These are phyloP conservation scores for Rutidosis leptorrhynchoides DNA, from an alignment of 129 eudicot genomes.

Conservation along the genomic window DNA sequence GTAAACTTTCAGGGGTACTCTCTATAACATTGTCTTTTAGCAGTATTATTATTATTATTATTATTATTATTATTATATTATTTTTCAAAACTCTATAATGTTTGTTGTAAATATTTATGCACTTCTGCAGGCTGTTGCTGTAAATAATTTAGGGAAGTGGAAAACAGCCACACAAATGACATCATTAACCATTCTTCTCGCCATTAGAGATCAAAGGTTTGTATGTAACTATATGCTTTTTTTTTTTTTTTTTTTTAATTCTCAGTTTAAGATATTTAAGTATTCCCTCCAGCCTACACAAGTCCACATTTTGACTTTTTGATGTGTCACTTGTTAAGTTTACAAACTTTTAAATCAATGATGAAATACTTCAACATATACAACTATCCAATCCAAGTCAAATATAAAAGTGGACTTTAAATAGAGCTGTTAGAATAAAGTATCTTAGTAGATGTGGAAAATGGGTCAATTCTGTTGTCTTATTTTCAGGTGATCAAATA, in stretches of 20 bases:
- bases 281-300: background rate
- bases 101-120: no score
- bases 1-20: constrained; percentile 80
- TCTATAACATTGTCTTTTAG: background rate
- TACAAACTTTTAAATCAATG: background rate
- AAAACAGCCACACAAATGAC: constrained; percentile 98
- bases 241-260: background rate
- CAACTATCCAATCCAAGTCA: background rate
- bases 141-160: constrained; percentile 98
- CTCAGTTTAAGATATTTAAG: background rate
- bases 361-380: background rate
- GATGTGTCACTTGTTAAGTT: background rate
- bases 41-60: background rate
- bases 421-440: background rate
- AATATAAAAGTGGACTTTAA: background rate
- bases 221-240: constrained; percentile 1
- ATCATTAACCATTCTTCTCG: constrained; percentile 77
- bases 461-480: background rate
- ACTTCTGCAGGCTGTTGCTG: constrained; percentile 99
- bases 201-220: constrained; percentile 79
- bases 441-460: background rate
- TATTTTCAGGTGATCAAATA: background rate
- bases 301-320: constrained; percentile 7
- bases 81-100: background rate
- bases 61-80: background rate